A percentile compares a stretch with the other conserved stretches of the same genome.
Conservation (phyloP, 2,329 filamentous ascomycete species). For the Fusarium duplospermum region DNA sequence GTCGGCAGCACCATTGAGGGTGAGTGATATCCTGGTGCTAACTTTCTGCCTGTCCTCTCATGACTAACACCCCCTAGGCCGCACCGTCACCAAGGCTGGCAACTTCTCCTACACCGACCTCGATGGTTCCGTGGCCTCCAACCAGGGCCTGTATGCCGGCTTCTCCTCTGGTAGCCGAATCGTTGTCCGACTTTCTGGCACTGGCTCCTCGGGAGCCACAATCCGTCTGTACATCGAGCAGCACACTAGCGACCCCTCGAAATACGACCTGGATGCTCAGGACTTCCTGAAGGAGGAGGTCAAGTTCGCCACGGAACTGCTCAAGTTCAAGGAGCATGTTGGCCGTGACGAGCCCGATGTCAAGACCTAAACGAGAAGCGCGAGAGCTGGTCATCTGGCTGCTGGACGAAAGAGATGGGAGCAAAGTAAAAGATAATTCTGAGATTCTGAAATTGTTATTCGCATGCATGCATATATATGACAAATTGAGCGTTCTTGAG, state of each 20-base stretch:
- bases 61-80: conserved; percentile 58
- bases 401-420: conserved; percentile 30
- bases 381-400: background rate
- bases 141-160: conserved; percentile 94
- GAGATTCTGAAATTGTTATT: conserved; percentile 42
- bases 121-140: conserved; percentile 94
- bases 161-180: conserved; percentile 96
- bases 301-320: conserved; percentile 81
- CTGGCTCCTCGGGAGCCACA: conserved; percentile 93
- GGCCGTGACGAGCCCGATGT: conserved; percentile 95
- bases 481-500: conserved; percentile 45
- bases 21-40: conserved; percentile 46
- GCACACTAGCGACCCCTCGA: conserved; percentile 84
- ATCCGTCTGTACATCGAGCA: conserved; percentile 98
- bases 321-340: conserved; percentile 94
- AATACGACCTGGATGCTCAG: conserved; percentile 86
- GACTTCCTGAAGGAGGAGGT: conserved; percentile 94
- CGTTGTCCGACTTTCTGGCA: conserved; percentile 93
- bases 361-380: conserved; percentile 75
- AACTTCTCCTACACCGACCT: conserved; percentile 99
- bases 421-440: conserved; percentile 32
- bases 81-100: conserved; percentile 88
- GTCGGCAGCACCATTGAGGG: conserved; percentile 85
- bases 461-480: conserved; percentile 38
- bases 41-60: background rate